Base-by-base conservation (phyloP, 1,284 basidiomycete genomes). In the Gomphus bonarii region DNA sequence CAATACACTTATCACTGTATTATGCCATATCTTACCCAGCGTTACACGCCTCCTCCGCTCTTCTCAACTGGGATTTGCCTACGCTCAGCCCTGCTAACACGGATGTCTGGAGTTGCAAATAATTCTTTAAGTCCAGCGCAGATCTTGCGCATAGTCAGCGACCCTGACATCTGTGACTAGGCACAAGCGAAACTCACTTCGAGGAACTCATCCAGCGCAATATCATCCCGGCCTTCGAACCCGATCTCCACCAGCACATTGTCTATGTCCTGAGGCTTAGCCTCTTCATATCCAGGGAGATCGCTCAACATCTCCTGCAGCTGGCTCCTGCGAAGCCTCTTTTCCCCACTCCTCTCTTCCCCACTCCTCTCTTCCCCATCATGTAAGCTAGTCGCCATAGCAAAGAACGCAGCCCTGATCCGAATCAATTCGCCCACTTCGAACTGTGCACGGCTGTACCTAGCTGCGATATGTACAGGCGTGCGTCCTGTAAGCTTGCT, bases 61-160 rank as follows among this genome's bases (percentile, higher is more conserved):
- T 88, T 85, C 73, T 92, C 89, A 16, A 93, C 89, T 1, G 90
- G 89, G 59, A 91, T 92, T 61, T 78, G 75, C 60, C 71, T 70
- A 46, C 65, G 63, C 38, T 64, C 60, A 30, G 60, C 58, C 58
- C 84, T 74, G 63, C 80, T 69, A 25, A 68, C 68, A 61, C 74
- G 75, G 47, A 61, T 67, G 57, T 66, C 66, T 55, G 69, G 72
- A 67, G 75, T 84, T 53, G 75, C 73, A 65, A 82, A 81, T 57
- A 79, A 79, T 63, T 93, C 89, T 68, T 91, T 91, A 61, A 94
- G 72, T 52, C 81, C 85, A 2, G 85, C 88, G 59, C 87, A 92
- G 51, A 92, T 81, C 82, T 91, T 63, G 55, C 59, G 58, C 25
- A 58, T 55, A 30, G 61, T 60, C 31, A 61, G 52, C 56, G 57